Conservation (phyloP, 768 basidiomycete species). For the Plicaturopsis crispa region DNA sequence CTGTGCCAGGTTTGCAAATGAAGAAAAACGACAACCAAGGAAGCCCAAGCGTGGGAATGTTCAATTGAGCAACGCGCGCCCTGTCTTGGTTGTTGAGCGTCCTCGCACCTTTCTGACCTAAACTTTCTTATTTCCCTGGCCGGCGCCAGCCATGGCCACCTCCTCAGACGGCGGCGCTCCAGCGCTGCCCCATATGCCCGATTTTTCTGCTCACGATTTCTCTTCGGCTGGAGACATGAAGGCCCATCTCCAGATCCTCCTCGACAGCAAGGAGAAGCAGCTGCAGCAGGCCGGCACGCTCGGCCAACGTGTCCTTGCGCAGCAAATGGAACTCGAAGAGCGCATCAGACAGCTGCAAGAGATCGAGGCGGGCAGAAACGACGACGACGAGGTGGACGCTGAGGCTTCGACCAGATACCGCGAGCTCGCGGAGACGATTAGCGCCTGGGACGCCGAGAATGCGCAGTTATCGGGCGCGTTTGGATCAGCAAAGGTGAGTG, state of each 20-base stretch:
- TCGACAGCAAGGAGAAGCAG: slow-evolving; percentile 89
- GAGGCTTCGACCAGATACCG: slow-evolving; percentile 69
- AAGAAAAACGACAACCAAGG: too few relatives aligned
- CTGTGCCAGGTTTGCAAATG: too few relatives aligned
- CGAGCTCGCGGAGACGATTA: slow-evolving; percentile 69
- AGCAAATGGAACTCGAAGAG: slow-evolving; percentile 90
- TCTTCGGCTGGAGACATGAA: slow-evolving; percentile 55
- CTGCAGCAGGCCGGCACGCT: slow-evolving; percentile 87
- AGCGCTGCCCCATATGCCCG: slow-evolving; percentile 32
- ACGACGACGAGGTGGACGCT: slow-evolving; percentile 55
- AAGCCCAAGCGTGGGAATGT: too few relatives aligned
- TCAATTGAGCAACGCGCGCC: too few relatives aligned
- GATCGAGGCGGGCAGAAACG: slow-evolving; percentile 52
- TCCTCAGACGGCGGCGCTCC: slow-evolving; percentile 27
- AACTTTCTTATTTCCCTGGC: too few relatives aligned
- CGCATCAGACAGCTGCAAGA: slow-evolving; percentile 79
- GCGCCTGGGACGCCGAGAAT: slow-evolving; percentile 76
- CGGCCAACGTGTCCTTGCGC: slow-evolving; percentile 88
- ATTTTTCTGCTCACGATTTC: slow-evolving; percentile 31
- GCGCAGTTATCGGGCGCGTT: slow-evolving; percentile 66
- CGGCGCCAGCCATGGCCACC: slow-evolving; percentile 31
- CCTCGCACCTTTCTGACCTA: too few relatives aligned
- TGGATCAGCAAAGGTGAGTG: slow-evolving; percentile 51
- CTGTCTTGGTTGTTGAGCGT: too few relatives aligned
- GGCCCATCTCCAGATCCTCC: slow-evolving; percentile 55